phyloP scores from a whole-genome alignment of 495 filamentous ascomycete genomes.

The Neurospora africana region DNA sequence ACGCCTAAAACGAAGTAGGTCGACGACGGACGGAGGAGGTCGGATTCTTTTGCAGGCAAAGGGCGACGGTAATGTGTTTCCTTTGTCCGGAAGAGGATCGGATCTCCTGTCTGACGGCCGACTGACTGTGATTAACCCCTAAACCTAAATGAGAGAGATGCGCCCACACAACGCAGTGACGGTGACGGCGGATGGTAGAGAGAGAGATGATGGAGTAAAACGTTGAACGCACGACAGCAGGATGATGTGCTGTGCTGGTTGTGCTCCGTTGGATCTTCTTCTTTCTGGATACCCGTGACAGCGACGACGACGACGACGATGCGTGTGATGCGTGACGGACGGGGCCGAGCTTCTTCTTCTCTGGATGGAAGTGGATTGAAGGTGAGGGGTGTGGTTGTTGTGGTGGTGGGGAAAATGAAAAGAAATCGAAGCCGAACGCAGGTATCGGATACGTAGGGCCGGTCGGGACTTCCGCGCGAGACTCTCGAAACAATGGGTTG shows the following conservation, averaged over 20 bases:
- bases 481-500: constrained; percentile 32
- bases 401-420: constrained; percentile 23
- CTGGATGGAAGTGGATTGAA: constrained; percentile 10
- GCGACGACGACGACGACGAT: background rate
- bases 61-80: constrained; percentile 18
- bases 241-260: constrained; percentile 24
- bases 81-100: constrained; percentile 21
- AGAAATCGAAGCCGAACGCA: constrained; percentile 28
- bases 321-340: background rate
- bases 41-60: constrained; percentile 19
- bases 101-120: constrained; percentile 21
- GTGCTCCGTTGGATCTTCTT: constrained; percentile 13
- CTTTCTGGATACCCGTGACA: constrained; percentile 2
- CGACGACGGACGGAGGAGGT: constrained; percentile 25
- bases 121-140: constrained; percentile 17
- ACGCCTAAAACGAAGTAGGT: constrained; percentile 16
- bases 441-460: constrained; percentile 32
- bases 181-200: background rate
- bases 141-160: constrained; percentile 30
- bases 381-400: constrained; percentile 16
- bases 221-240: constrained; percentile 20
- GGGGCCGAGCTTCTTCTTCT: constrained; percentile 2
- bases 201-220: constrained; percentile 4
- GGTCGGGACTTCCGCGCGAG: constrained; percentile 40
- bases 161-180: constrained; percentile 26